Conservation (phyloP, 2,329 filamentous ascomycete species). For the Calonectria honghensis region DNA sequence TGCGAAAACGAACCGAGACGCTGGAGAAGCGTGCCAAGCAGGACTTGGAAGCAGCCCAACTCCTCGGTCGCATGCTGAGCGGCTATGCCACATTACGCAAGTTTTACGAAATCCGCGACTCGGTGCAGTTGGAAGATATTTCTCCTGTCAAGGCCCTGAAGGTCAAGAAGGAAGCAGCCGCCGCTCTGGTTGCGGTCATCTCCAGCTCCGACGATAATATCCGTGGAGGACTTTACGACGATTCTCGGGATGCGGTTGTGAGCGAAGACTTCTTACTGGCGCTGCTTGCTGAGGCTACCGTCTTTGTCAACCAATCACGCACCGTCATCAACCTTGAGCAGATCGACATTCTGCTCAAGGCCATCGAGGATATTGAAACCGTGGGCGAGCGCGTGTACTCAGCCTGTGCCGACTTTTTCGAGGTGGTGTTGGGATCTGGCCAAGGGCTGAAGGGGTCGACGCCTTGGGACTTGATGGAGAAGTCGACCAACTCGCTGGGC, state of each 20-base stretch:
- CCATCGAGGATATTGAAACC: slow-evolving; percentile 86
- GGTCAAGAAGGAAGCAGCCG: slow-evolving; percentile 81
- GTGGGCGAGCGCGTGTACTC: slow-evolving; percentile 82
- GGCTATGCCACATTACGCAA: slow-evolving; percentile 93
- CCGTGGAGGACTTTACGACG: slow-evolving; percentile 91
- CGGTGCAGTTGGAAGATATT: slow-evolving; percentile 54
- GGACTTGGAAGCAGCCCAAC: slow-evolving; percentile 87
- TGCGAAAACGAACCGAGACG: slow-evolving; percentile 82
- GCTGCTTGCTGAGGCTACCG: slow-evolving; percentile 87
- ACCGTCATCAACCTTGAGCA: slow-evolving; percentile 80
- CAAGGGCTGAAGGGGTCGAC: slow-evolving; percentile 77
- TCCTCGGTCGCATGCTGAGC: slow-evolving; percentile 89
- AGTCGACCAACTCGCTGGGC: slow-evolving; percentile 73
- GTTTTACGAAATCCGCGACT: slow-evolving; percentile 92
- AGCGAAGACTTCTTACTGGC: slow-evolving; percentile 91
- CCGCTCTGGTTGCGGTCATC: slow-evolving; percentile 87
- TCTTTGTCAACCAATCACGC: slow-evolving; percentile 79
- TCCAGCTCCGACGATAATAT: slow-evolving; percentile 92
- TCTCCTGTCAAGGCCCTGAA: slow-evolving; percentile 68
- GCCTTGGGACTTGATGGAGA: slow-evolving; percentile 78
- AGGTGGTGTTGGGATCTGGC: slow-evolving; percentile 82
- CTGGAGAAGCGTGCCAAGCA: slow-evolving; percentile 82
- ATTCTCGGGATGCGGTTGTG: slow-evolving; percentile 86
- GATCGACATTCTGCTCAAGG: slow-evolving; percentile 84
- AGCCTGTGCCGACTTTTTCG: slow-evolving; percentile 86